Conservation (phyloP, 2,329 filamentous ascomycete genomes). For the Dothistroma pini region DNA sequence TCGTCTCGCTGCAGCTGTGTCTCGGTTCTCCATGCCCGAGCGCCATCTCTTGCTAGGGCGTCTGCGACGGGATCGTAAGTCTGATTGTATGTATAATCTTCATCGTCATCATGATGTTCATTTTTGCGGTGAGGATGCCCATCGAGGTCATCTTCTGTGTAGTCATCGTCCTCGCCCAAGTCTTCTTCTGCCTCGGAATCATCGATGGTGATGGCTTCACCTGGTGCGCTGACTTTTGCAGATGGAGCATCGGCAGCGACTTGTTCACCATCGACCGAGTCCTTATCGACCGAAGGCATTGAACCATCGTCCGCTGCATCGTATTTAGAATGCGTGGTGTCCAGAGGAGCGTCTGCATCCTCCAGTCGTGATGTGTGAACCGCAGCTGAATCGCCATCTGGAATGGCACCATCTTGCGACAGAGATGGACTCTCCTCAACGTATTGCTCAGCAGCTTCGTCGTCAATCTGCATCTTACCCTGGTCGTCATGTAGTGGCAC, state of each 20-base stretch:
- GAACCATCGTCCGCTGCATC: too few species aligned
- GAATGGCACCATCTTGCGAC: neutral
- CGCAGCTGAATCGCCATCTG: neutral
- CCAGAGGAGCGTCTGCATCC: too few species aligned
- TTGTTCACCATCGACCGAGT: neutral
- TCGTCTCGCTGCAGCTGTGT: slow-evolving; percentile 15
- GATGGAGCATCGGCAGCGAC: neutral
- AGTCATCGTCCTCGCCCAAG: slow-evolving; percentile 4
- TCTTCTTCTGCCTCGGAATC: neutral
- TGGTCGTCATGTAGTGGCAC: neutral
- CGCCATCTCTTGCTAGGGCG: slow-evolving; percentile 20
- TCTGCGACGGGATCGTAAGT: slow-evolving; percentile 23
- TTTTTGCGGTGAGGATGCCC: neutral
- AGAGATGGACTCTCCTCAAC: neutral
- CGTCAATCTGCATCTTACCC: neutral
- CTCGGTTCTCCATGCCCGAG: slow-evolving; percentile 14
- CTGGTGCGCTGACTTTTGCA: neutral
- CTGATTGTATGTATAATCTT: slow-evolving; percentile 7
- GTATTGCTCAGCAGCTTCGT: neutral
- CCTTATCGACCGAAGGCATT: too few species aligned
- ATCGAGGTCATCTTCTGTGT: slow-evolving; percentile 8
- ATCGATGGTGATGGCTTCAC: neutral
- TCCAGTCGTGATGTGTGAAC: too few species aligned
- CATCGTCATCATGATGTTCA: slow-evolving; percentile 5
- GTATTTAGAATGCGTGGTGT: too few species aligned